phyloP scores from a whole-genome alignment of 257 asterid genomes.

The Avicennia marina region DNA sequence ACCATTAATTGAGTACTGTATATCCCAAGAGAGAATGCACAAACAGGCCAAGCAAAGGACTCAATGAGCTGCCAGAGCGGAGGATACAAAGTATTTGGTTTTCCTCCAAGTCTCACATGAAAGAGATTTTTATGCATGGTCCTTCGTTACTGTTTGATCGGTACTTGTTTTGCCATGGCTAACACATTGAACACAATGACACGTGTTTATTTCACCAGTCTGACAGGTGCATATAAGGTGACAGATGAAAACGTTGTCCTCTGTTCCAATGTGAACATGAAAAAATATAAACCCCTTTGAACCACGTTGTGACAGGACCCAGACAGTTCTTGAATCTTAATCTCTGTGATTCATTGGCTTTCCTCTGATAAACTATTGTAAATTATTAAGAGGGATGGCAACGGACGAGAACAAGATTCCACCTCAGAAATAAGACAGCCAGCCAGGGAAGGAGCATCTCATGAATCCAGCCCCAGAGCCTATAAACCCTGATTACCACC shows the following conservation, averaged over 20 bases:
- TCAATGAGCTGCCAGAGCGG: too few species aligned
- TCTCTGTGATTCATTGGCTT: neutral
- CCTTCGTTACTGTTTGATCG: neutral
- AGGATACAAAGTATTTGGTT: too few species aligned
- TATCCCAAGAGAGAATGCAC: too few species aligned
- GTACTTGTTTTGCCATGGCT: too few species aligned
- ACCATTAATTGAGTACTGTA: too few species aligned
- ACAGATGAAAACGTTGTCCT: neutral
- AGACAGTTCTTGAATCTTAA: neutral
- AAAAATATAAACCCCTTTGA: neutral
- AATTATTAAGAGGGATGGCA: neutral
- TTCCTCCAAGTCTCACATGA: too few species aligned
- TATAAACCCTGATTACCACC: conserved; percentile 27
- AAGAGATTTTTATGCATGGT: too few species aligned
- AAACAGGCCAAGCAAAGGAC: too few species aligned
- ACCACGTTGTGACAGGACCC: neutral
- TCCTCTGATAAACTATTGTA: too few species aligned
- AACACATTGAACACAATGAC: too few species aligned
- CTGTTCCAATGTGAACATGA: neutral
- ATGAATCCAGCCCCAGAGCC: conserved; percentile 43
- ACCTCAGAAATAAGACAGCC: conserved; percentile 36
- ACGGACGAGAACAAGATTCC: conserved; percentile 23
- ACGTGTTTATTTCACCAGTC: neutral
- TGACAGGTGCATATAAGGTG: neutral
- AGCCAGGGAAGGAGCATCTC: conserved; percentile 47